These are phyloP conservation scores for Penicillium roqueforti DNA, from an alignment of 495 filamentous ascomycete genomes.

Conservation along the genomic window DNA sequence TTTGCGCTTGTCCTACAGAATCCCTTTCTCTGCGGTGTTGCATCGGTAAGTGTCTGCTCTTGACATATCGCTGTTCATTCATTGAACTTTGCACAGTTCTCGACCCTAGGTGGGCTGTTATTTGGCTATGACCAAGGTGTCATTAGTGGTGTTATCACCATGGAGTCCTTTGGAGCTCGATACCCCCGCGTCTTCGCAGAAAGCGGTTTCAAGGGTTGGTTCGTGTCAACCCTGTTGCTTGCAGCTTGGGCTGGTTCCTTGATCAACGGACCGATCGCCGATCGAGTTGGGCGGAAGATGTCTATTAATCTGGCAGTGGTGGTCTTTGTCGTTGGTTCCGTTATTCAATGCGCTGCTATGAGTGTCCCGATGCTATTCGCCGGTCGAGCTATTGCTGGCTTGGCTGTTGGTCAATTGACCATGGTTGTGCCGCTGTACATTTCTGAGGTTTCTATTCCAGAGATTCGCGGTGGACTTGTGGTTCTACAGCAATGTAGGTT, in stretches of 20 bases:
- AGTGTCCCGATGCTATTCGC: slow-evolving; percentile 62
- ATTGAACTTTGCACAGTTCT: slow-evolving; percentile 28
- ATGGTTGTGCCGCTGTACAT: slow-evolving; percentile 46
- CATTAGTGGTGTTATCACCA: slow-evolving; percentile 39
- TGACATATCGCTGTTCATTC: background rate
- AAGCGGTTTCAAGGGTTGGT: slow-evolving; percentile 67
- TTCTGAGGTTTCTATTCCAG: slow-evolving; percentile 47
- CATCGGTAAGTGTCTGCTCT: slow-evolving; percentile 25
- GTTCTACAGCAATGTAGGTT: slow-evolving; percentile 65
- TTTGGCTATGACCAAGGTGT: slow-evolving; percentile 42
- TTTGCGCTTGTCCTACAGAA: slow-evolving; percentile 34
- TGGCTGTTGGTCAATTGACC: slow-evolving; percentile 35
- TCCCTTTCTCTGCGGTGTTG: slow-evolving; percentile 41
- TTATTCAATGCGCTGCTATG: slow-evolving; percentile 58
- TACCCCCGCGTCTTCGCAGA: slow-evolving; percentile 62
- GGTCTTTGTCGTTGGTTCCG: slow-evolving; percentile 76
- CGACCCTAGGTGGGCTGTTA: slow-evolving; percentile 57
- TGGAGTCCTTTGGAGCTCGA: slow-evolving; percentile 43
- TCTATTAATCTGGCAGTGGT: slow-evolving; percentile 64
- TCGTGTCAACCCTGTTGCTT: slow-evolving; percentile 76
- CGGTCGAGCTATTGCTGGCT: slow-evolving; percentile 69
- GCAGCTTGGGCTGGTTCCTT: slow-evolving; percentile 78
- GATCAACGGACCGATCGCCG: slow-evolving; percentile 70
- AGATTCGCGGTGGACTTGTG: slow-evolving; percentile 67
- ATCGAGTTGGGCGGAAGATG: slow-evolving; percentile 69